Evolutionary conservation across 2,329 filamentous ascomycete species (phyloP).

Genomic region (Colletotrichum caudatum): DNA sequence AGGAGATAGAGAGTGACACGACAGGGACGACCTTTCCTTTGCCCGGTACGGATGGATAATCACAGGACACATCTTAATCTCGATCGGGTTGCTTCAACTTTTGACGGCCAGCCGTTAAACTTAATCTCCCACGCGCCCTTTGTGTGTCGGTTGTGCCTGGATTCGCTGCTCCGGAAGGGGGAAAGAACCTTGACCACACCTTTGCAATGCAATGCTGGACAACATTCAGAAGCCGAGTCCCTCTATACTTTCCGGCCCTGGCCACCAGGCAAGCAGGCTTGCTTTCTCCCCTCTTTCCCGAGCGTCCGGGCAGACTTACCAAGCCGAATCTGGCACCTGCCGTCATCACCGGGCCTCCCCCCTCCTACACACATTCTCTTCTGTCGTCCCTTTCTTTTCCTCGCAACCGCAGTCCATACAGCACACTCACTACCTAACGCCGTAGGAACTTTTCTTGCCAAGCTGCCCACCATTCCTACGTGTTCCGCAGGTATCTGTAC

Average conservation of each 20-base stretch:
- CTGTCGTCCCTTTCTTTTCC: not conserved
- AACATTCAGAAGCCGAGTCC: not conserved
- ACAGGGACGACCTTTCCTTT: not conserved
- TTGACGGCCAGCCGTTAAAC: not conserved
- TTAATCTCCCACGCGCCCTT: not conserved
- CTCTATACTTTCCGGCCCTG: not conserved
- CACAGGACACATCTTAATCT: not conserved
- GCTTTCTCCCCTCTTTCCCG: conserved; percentile 31
- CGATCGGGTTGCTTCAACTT: not conserved
- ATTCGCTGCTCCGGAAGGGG: not conserved
- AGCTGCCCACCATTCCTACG: conserved; percentile 17
- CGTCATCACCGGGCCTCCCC: conserved; percentile 14
- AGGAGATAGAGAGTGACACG: not conserved
- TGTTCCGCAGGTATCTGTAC: conserved; percentile 15
- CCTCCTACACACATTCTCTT: conserved; percentile 1
- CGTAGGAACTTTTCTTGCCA: conserved; percentile 12
- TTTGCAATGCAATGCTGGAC: not conserved
- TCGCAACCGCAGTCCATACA: not conserved
- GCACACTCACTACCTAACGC: not conserved
- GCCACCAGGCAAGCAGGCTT: not conserved
- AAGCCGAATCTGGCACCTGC: conserved; percentile 22
- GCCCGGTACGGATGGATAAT: not conserved
- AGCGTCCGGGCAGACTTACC: conserved; percentile 29
- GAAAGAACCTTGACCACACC: not conserved
- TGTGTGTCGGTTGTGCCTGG: not conserved